These are phyloP conservation scores for Rosa lucieae DNA, from an alignment of 306 rosid species.

Conservation along the genomic window DNA sequence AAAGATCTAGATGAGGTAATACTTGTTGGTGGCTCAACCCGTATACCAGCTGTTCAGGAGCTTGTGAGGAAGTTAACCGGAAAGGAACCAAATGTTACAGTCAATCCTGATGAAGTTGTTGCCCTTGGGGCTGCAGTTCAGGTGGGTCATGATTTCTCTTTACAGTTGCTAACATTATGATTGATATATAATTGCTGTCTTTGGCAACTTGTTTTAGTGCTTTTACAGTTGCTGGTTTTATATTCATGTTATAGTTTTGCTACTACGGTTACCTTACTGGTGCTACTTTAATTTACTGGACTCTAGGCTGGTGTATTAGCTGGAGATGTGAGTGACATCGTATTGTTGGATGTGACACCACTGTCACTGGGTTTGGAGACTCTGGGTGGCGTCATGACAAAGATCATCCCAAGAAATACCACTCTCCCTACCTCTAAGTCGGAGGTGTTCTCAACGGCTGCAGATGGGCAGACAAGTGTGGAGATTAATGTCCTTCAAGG, in stretches of 20 bases:
- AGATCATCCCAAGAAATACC: constrained; percentile 89
- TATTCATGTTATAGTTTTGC: background rate
- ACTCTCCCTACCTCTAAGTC: constrained; percentile 94
- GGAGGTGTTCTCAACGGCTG: constrained; percentile 94
- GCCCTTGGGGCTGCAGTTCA: constrained; percentile 88
- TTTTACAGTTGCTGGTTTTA: background rate
- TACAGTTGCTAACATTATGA: background rate
- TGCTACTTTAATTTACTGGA: background rate
- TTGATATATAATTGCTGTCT: background rate
- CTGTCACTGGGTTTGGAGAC: constrained; percentile 86
- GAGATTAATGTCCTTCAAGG: constrained; percentile 96
- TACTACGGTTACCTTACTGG: background rate
- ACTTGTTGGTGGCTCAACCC: constrained; percentile 79
- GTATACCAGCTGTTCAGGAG: constrained; percentile 79
- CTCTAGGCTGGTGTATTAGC: constrained; percentile 87
- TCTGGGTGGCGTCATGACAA: constrained; percentile 93
- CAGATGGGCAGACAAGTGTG: constrained; percentile 95
- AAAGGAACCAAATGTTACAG: constrained; percentile 78
- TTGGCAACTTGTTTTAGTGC: background rate
- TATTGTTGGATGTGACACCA: constrained; percentile 81
- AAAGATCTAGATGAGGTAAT: constrained; percentile 88
- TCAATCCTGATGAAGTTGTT: constrained; percentile 92
- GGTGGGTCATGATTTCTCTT: constrained; percentile 34
- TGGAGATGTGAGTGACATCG: constrained; percentile 92
- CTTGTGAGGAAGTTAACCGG: constrained; percentile 74